phyloP scores from a whole-genome alignment of 768 basidiomycete species.

The Collybia mongolica region DNA sequence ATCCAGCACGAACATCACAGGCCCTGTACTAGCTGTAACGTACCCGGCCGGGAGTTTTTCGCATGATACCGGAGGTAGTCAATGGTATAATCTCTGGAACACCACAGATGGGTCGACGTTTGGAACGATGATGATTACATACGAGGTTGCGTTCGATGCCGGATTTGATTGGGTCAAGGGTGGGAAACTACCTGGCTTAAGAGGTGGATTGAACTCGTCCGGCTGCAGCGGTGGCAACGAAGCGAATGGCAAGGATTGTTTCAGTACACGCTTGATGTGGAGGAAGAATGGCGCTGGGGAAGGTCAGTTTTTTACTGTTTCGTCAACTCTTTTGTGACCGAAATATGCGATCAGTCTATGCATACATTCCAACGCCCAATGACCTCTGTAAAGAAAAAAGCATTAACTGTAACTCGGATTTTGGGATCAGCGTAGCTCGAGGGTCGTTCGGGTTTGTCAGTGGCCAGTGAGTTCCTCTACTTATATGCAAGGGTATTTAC shows the following conservation, averaged over 20 bases:
- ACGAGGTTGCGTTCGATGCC: constrained; percentile 71
- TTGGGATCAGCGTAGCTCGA: constrained; percentile 73
- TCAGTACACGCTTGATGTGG: constrained; percentile 79
- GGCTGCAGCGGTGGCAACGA: constrained; percentile 72
- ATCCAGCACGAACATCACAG: constrained; percentile 23
- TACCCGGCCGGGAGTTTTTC: constrained; percentile 64
- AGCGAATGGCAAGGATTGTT: constrained; percentile 66
- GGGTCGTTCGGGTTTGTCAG: constrained; percentile 61
- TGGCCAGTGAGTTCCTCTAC: constrained; percentile 51
- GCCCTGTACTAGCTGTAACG: constrained; percentile 57
- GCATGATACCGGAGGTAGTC: constrained; percentile 59
- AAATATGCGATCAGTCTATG: constrained; percentile 54
- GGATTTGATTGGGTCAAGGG: constrained; percentile 72
- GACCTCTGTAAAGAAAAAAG: constrained; percentile 52
- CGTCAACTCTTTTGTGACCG: background rate
- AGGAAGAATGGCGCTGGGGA: constrained; percentile 62
- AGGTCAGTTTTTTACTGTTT: constrained; percentile 41
- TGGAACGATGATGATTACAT: constrained; percentile 67
- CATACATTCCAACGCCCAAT: constrained; percentile 70
- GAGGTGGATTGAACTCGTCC: constrained; percentile 61
- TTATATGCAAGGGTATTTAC: too few relatives aligned
- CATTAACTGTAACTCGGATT: constrained; percentile 70
- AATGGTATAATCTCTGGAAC: constrained; percentile 72
- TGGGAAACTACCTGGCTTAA: constrained; percentile 74
- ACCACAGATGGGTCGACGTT: constrained; percentile 53